Conservation (phyloP, 306 rosid species). For the Ammopiptanthus mongolicus region DNA sequence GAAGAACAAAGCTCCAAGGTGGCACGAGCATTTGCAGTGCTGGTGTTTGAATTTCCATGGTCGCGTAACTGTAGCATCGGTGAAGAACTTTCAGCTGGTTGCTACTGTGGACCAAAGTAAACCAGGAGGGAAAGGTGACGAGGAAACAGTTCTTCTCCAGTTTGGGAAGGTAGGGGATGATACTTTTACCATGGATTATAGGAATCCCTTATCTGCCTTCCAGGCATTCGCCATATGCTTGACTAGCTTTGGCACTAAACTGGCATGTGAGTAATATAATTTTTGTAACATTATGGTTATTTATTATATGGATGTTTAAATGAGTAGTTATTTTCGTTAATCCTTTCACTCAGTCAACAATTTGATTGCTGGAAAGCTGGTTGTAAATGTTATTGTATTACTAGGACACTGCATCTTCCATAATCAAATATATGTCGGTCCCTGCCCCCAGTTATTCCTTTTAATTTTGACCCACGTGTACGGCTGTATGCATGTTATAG, state of each 20-base stretch:
- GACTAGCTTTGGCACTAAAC: slow-evolving; percentile 94
- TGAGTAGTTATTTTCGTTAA: slow-evolving; percentile 21
- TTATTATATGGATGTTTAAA: slow-evolving; percentile 37
- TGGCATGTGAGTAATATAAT: slow-evolving; percentile 78
- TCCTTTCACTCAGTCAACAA: slow-evolving; percentile 9
- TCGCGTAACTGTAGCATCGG: slow-evolving; percentile 91
- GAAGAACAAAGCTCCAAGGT: slow-evolving; percentile 95
- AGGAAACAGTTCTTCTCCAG: slow-evolving; percentile 84
- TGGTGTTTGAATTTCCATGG: slow-evolving; percentile 99
- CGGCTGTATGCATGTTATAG: neutral
- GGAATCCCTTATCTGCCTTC: slow-evolving; percentile 90
- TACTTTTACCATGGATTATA: slow-evolving; percentile 91
- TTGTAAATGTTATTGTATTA: slow-evolving; percentile 46
- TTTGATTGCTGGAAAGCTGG: slow-evolving; percentile 27
- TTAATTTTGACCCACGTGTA: neutral
- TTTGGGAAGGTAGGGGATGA: slow-evolving; percentile 95
- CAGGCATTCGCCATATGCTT: slow-evolving; percentile 99
- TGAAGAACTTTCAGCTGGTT: slow-evolving; percentile 91
- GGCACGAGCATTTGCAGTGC: slow-evolving; percentile 96
- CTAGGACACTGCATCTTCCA: slow-evolving; percentile 23
- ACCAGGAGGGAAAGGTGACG: slow-evolving; percentile 87
- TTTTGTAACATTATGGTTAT: slow-evolving; percentile 27
- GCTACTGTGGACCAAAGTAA: slow-evolving; percentile 83
- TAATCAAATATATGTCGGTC: slow-evolving; percentile 4
- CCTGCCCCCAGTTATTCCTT: neutral